Evolutionary conservation across 2,329 filamentous ascomycete species (phyloP).

Genomic region (Cyclaneusma minus): DNA sequence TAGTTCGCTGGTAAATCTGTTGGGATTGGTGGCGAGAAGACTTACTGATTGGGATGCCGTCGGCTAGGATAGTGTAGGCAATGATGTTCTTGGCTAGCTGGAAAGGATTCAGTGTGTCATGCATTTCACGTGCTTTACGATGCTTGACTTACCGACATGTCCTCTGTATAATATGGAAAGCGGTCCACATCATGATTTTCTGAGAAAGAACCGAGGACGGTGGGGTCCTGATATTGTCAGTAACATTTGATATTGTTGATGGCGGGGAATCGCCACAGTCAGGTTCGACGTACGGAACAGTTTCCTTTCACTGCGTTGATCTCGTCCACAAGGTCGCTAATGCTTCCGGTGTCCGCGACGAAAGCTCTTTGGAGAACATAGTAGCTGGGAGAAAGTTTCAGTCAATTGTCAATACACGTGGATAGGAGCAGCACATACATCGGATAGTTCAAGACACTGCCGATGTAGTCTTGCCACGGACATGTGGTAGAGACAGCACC

Average conservation of each 20-base stretch:
- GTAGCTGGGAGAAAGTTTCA: conserved; percentile 7
- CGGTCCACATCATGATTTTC: conserved; percentile 19
- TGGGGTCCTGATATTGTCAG: too few species aligned
- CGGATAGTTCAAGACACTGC: conserved; percentile 46
- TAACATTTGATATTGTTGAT: too few species aligned
- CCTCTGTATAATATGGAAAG: conserved; percentile 11
- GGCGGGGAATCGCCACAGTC: too few species aligned
- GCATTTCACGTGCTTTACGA: conserved; percentile 21
- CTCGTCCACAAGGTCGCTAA: conserved; percentile 14
- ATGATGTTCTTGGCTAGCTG: conserved; percentile 29
- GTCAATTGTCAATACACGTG: not conserved
- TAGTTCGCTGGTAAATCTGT: not conserved
- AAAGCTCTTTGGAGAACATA: conserved; percentile 15
- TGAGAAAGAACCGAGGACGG: conserved; percentile 23
- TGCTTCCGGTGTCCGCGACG: conserved; percentile 13
- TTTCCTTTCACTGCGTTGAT: conserved; percentile 13
- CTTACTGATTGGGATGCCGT: conserved; percentile 32
- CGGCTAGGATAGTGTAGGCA: conserved; percentile 30
- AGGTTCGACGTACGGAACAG: too few species aligned
- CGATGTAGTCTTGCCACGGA: conserved; percentile 36
- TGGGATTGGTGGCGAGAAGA: not conserved
- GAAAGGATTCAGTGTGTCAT: conserved; percentile 1
- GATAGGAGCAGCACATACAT: conserved; percentile 18
- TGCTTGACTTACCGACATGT: conserved; percentile 22
- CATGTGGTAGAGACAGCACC: conserved; percentile 36